Evolutionary conservation across 768 basidiomycete genomes (phyloP).

Genomic region (Gautieria morchelliformis): DNA sequence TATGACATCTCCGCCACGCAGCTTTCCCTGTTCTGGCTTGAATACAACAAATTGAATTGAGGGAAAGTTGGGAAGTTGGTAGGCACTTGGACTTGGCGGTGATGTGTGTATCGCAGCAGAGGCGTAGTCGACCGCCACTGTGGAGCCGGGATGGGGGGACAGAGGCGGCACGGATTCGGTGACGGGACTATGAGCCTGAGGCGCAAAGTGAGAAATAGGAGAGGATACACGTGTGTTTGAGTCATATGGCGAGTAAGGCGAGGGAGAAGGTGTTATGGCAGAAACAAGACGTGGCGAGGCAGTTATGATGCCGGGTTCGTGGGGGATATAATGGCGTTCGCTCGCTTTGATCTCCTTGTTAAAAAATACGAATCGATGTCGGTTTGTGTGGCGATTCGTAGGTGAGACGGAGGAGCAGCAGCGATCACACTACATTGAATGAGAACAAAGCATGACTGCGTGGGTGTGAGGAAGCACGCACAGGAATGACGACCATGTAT

Average conservation of each 20-base stretch:
- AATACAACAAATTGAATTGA: conserved; percentile 4
- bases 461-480: conserved; percentile 20
- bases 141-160: conserved; percentile 14
- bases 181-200: conserved; percentile 11
- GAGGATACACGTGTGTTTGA: conserved; percentile 13
- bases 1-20: conserved; percentile 45
- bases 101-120: background rate
- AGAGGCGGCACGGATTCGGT: conserved; percentile 14
- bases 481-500: conserved; percentile 71
- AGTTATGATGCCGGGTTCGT: conserved; percentile 54
- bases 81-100: background rate
- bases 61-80: background rate
- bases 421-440: conserved; percentile 40
- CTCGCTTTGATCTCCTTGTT: conserved; percentile 53
- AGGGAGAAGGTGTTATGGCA: conserved; percentile 22
- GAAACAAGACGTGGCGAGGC: conserved; percentile 22
- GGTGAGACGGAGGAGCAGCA: conserved; percentile 65
- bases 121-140: background rate
- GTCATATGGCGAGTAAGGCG: conserved; percentile 16
- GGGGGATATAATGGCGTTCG: conserved; percentile 53
- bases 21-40: background rate
- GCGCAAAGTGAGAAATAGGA: conserved; percentile 12
- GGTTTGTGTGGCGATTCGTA: conserved; percentile 47
- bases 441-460: background rate
- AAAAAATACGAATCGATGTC: conserved; percentile 83